Evolutionary conservation across 2,329 filamentous ascomycete species (phyloP), one percentile per base, ranked within the genome.

Genomic region (Gremmenia infestans): DNA sequence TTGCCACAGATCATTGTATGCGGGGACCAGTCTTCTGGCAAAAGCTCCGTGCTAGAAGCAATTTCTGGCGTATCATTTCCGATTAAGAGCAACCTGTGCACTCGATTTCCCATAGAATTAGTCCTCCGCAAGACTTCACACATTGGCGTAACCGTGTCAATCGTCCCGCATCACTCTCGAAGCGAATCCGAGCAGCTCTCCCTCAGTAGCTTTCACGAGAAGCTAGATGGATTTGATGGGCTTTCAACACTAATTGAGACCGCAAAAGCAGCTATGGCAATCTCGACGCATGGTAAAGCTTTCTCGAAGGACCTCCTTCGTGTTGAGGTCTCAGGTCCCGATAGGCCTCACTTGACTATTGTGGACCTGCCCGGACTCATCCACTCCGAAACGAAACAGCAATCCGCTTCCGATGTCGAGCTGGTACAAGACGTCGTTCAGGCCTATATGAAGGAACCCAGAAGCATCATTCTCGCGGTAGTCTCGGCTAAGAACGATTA

Each of bases 281-380:
- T 58, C 5, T 39, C 42, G 14, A 12, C 15, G 36, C 12, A 19
- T 17, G 53, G 45, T 1, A 74, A 5, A 62, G 63, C 63, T 28
- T 62, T 59, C 36, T 60, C 53, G 15, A 50, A 48, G 12, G 56
- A 62, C 43, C 43, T 54, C 7, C 28, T 61, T n/a, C 53, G 61
- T 5, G 43, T 63, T 36, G 55, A 60, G 43, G 28, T 62, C 17
- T 55, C 37, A 5, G 57, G 59, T 1, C 59, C 60, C 23, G 65
- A 72, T 3, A 72, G 72, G 17, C 76, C 76, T 1, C 76, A 81
- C 17, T 71, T 85, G 17, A 85, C 81, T 0, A 72, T 85, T 35
- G 80, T 85, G 2, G 81, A 85, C 64, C 72, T 85, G 1, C 81
- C 81, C 0, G 81, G 81, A 1, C 67, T 85, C 5, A 80, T 83